phyloP scores from a whole-genome alignment of 306 rosid genomes.

The Vachellia pachyceras region DNA sequence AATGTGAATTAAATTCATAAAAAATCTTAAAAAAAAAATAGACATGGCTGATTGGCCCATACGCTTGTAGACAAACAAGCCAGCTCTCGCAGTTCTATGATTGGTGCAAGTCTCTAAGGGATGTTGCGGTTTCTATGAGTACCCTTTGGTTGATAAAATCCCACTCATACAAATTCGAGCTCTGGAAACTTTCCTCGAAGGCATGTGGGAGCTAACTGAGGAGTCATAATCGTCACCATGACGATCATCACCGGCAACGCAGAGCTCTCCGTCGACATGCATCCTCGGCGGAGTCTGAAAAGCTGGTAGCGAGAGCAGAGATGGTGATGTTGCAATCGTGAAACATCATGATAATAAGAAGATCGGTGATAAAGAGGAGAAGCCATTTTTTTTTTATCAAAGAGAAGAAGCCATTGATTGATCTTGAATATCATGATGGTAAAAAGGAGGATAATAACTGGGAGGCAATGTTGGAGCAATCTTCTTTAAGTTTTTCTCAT shows the following conservation, averaged over 20 bases:
- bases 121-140: slow-evolving; percentile 62
- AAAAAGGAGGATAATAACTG: slow-evolving; percentile 39
- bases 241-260: neutral
- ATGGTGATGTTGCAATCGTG: neutral
- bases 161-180: slow-evolving; percentile 62
- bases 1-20: too few species aligned
- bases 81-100: slow-evolving; percentile 64
- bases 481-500: slow-evolving; percentile 49
- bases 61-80: slow-evolving; percentile 35
- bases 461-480: slow-evolving; percentile 75
- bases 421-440: slow-evolving; percentile 39
- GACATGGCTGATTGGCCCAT: too few species aligned
- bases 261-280: slow-evolving; percentile 23
- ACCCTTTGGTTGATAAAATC: slow-evolving; percentile 62
- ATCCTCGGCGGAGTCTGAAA: slow-evolving; percentile 1
- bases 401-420: slow-evolving; percentile 63
- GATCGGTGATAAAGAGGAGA: slow-evolving; percentile 42
- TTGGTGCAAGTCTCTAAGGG: slow-evolving; percentile 60
- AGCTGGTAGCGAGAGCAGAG: neutral
- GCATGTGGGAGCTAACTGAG: slow-evolving; percentile 76
- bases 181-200: slow-evolving; percentile 56
- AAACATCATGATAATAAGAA: slow-evolving; percentile 23
- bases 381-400: too few species aligned
- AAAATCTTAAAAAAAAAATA: too few species aligned
- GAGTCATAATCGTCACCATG: slow-evolving; percentile 49